Evolutionary conservation across 176 grass and related monocot species (phyloP), one percentile per base, ranked within the genome.

Genomic region (Zea luxurians): DNA sequence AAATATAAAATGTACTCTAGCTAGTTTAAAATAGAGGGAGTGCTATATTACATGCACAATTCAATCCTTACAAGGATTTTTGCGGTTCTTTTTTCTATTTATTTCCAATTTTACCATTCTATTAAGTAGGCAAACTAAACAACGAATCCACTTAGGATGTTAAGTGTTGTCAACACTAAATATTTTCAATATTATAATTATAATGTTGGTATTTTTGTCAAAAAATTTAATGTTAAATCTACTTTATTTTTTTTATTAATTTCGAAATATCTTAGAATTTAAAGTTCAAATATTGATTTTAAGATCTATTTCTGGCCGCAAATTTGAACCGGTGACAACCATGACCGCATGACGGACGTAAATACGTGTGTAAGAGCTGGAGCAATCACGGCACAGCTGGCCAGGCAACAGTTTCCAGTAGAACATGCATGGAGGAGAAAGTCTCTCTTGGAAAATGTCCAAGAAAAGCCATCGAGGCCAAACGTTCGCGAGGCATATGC

Each of bases 61-160:
- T n/a, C 6, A 0, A 55, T n/a, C 53, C 53, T 55, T n/a, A 2
- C 16, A 55, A n/a, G 2, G n/a, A n/a, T 7, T 55, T 55, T 7
- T n/a, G 15, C 0, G 1, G 54, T 6, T 8, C 27, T 62, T 61
- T 47, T 27, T 27, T 27, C 27, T 27, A 27, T 27, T 43, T 40
- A 4, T 34, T 55, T 64, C 61, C 61, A 27, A 37, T 5, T 21
- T 80, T 52, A 43, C 27, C 67, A 17, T 67, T 60, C 73, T 27
- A 27, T 27, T 27, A 66, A 54, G 15, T n/a, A 66, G 40, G 73
- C 12, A 73, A 48, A 62, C 7, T n/a, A 37, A 66, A 80, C 64
- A 87, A 57, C 38, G 6, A 84, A 69, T 48, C n/a, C 54, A 75
- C 54, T 61, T 64, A 74, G 21, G 36, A 84, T 4, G 68, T 64